Evolutionary conservation across 495 filamentous ascomycete species (phyloP).

Genomic region (Talaromyces adpressus): DNA sequence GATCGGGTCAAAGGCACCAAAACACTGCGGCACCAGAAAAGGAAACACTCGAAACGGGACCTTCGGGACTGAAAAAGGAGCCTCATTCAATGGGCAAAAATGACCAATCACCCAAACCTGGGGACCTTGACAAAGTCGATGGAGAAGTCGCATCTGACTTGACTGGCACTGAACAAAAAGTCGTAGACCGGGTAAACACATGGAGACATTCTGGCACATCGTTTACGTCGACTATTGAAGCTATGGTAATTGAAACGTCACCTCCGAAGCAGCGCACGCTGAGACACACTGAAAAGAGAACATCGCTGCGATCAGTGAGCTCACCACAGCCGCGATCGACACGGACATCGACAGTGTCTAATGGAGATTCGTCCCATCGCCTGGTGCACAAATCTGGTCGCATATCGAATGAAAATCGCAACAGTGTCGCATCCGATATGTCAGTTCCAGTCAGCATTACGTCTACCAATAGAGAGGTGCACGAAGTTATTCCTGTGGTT

Average conservation of each 20-base stretch:
- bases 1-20: background rate
- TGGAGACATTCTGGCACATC: conserved; percentile 55
- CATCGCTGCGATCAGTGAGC: conserved; percentile 46
- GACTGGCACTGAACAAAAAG: conserved; percentile 15
- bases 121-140: conserved; percentile 25
- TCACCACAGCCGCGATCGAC: conserved; percentile 36
- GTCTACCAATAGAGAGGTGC: conserved; percentile 12
- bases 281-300: conserved; percentile 65
- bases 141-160: conserved; percentile 39
- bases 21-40: conserved; percentile 3
- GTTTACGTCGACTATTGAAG: conserved; percentile 63
- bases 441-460: conserved; percentile 48
- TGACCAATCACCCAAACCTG: background rate
- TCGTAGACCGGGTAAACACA: conserved; percentile 29
- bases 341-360: conserved; percentile 36
- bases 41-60: background rate
- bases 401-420: conserved; percentile 43
- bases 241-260: conserved; percentile 57
- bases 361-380: conserved; percentile 36
- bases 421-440: conserved; percentile 52
- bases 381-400: conserved; percentile 38
- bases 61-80: background rate
- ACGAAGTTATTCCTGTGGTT: conserved; percentile 60
- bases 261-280: conserved; percentile 45
- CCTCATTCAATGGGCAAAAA: background rate